Percentiles rank a stretch among this genome's conserved stretches.
These are phyloP conservation scores for Maudiozyma turicensis DNA, from an alignment of 805 yeast genomes.

Conservation along the genomic window DNA sequence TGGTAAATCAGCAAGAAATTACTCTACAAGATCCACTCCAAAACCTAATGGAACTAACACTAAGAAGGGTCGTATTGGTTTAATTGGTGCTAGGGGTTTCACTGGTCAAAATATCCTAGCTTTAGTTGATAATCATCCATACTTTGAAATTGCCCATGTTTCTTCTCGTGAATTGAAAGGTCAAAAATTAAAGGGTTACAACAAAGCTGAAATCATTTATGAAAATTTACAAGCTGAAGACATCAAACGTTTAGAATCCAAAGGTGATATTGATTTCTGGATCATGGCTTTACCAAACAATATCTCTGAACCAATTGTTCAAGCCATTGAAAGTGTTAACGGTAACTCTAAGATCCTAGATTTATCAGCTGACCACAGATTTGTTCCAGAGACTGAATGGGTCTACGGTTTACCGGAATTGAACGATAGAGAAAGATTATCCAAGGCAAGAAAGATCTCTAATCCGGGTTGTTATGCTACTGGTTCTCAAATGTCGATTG, in stretches of 20 bases:
- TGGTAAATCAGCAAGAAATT: constrained; percentile 42
- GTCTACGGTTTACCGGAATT: constrained; percentile 92
- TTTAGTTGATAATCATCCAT: constrained; percentile 79
- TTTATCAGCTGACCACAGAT: constrained; percentile 91
- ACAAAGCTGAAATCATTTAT: constrained; percentile 68
- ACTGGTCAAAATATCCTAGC: constrained; percentile 91
- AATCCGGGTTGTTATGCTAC: constrained; percentile 99
- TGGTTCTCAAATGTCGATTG: constrained; percentile 86
- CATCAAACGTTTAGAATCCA: constrained; percentile 63
- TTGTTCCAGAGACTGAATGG: constrained; percentile 85
- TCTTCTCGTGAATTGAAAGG: constrained; percentile 94
- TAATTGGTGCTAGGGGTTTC: constrained; percentile 97
- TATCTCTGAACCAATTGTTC: constrained; percentile 82
- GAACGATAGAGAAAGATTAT: constrained; percentile 54
- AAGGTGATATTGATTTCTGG: constrained; percentile 86
- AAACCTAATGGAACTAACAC: constrained; percentile 52
- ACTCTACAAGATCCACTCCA: constrained; percentile 50
- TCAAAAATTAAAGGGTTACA: constrained; percentile 76
- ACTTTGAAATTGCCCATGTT: constrained; percentile 80
- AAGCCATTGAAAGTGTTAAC: constrained; percentile 59
- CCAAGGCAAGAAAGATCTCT: constrained; percentile 69
- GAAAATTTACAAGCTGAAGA: constrained; percentile 85
- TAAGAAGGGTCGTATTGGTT: constrained; percentile 64
- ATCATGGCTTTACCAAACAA: constrained; percentile 99
- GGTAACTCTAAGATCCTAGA: constrained; percentile 76